Conservation (phyloP, 768 basidiomycete genomes). For the Boletus subcaerulescens region DNA sequence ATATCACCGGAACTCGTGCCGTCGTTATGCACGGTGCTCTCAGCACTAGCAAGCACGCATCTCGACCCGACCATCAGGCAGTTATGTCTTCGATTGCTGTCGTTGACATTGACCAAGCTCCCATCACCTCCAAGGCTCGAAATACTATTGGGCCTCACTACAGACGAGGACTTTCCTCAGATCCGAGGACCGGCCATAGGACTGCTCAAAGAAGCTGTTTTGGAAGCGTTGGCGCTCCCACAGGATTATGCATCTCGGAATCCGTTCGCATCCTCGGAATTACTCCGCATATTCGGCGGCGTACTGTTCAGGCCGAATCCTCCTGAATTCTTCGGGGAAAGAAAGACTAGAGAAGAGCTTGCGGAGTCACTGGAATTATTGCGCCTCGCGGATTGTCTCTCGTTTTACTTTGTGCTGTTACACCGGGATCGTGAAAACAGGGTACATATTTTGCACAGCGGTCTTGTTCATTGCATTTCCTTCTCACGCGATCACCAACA, state of each 20-base stretch:
- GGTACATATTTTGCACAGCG: constrained; percentile 33
- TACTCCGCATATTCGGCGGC: constrained; percentile 58
- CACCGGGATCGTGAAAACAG: constrained; percentile 54
- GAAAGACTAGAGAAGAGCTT: constrained; percentile 43
- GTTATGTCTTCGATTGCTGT: constrained; percentile 58
- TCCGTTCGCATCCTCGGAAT: constrained; percentile 51
- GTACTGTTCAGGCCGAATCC: constrained; percentile 58
- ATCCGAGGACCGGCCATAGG: constrained; percentile 70
- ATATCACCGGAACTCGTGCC: constrained; percentile 44
- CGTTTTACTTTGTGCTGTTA: constrained; percentile 65
- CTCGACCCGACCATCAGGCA: constrained; percentile 57
- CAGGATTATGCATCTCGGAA: constrained; percentile 24
- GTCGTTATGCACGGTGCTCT: constrained; percentile 49
- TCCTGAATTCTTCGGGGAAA: constrained; percentile 43
- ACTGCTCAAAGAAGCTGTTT: constrained; percentile 62
- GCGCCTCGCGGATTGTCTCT: constrained; percentile 62
- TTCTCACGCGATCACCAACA: constrained; percentile 20
- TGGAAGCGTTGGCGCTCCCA: constrained; percentile 46
- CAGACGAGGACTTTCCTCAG: constrained; percentile 51
- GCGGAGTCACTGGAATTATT: constrained; percentile 55
- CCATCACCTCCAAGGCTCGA: constrained; percentile 50
- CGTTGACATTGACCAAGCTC: constrained; percentile 47
- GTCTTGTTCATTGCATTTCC: neutral
- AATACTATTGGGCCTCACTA: constrained; percentile 52
- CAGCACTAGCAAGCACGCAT: constrained; percentile 59